Evolutionary conservation across 441 rosid genomes (phyloP).

Genomic region (Pelargonium fulgidum): DNA sequence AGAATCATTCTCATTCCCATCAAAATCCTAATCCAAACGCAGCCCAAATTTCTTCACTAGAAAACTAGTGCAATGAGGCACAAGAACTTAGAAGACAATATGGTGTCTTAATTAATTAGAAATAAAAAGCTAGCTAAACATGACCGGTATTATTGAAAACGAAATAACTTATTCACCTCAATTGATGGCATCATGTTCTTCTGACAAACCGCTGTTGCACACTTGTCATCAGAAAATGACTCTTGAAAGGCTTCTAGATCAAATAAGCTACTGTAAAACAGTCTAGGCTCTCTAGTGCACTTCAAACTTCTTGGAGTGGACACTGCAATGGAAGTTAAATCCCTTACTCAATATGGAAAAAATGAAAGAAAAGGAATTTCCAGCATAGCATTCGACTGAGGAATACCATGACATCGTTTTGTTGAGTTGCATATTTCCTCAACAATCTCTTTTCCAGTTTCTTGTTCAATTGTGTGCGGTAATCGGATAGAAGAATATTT

Average conservation of each 20-base stretch:
- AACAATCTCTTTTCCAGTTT: slow-evolving; percentile 25
- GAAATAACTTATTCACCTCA: slow-evolving; percentile 34
- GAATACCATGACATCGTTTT: slow-evolving; percentile 21
- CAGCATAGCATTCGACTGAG: slow-evolving; percentile 15
- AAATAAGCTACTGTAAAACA: slow-evolving; percentile 8
- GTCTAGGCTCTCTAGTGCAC: slow-evolving; percentile 15
- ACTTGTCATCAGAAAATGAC: slow-evolving; percentile 16
- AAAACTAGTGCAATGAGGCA: not conserved
- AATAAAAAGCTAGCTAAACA: not conserved
- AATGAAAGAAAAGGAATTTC: not conserved
- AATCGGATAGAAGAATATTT: slow-evolving; percentile 19
- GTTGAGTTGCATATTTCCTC: slow-evolving; percentile 26
- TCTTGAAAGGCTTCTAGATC: slow-evolving; percentile 17
- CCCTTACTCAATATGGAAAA: slow-evolving; percentile 11
- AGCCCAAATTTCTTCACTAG: not conserved
- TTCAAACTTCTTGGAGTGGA: slow-evolving; percentile 12
- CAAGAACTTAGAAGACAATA: not conserved
- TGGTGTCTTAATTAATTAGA: not conserved
- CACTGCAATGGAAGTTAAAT: slow-evolving; percentile 17
- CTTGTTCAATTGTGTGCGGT: slow-evolving; percentile 24
- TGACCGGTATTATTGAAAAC: not conserved
- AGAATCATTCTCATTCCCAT: too few relatives aligned
- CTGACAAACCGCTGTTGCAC: slow-evolving; percentile 19
- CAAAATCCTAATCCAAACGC: too few relatives aligned
- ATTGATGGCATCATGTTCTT: slow-evolving; percentile 39